phyloP scores from a whole-genome alignment of 768 basidiomycete species.

The Lentinula lateritia region DNA sequence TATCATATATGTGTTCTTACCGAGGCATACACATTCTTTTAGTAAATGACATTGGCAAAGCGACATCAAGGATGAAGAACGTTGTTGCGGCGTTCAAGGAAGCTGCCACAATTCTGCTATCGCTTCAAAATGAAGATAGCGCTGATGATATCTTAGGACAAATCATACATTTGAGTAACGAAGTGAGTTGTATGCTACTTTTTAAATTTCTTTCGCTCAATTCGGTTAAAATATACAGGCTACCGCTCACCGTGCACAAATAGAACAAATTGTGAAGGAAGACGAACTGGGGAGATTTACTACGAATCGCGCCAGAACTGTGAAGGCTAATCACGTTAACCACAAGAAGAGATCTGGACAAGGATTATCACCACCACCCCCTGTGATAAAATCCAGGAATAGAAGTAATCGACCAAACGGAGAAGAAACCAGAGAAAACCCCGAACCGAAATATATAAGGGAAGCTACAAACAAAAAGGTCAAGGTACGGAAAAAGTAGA shows the following conservation, averaged over 20 bases:
- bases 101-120: conserved; percentile 3
- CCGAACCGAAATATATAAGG: too few species aligned
- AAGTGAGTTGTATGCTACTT: not conserved
- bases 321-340: not conserved
- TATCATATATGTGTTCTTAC: too few species aligned
- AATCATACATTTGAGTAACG: not conserved
- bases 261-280: not conserved
- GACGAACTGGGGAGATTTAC: not conserved
- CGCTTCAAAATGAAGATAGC: not conserved
- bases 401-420: too few species aligned
- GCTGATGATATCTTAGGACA: not conserved
- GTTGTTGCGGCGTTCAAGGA: conserved; percentile 30
- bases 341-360: not conserved
- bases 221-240: not conserved
- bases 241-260: not conserved
- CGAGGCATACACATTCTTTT: too few species aligned
- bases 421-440: too few species aligned
- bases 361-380: not conserved
- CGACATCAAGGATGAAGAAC: conserved; percentile 23
- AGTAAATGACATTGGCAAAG: conserved; percentile 37
- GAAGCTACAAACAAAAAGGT: too few species aligned
- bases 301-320: too few species aligned
- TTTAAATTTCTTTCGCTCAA: not conserved
- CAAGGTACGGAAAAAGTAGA: too few species aligned
- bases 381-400: too few species aligned